phyloP scores from a whole-genome alignment of 495 filamentous ascomycete genomes.

The Lophiostoma macrostomum region DNA sequence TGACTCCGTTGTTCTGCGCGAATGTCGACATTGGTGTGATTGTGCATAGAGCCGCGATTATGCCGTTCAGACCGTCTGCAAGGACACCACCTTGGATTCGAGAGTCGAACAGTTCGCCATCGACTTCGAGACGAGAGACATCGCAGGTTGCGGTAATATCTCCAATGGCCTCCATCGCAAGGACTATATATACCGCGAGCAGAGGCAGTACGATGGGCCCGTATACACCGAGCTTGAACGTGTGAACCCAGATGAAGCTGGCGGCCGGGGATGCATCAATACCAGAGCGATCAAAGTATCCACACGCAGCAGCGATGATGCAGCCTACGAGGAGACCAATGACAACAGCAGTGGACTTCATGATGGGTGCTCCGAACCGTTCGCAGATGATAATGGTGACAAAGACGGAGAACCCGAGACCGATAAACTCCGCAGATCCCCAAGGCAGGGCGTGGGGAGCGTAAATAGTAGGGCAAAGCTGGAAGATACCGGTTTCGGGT shows the following conservation, averaged over 20 bases:
- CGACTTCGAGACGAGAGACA: conserved; percentile 80
- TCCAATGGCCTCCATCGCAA: conserved; percentile 87
- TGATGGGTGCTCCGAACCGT: conserved; percentile 75
- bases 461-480: conserved; percentile 65
- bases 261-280: conserved; percentile 71
- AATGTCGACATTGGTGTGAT: conserved; percentile 80
- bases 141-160: conserved; percentile 73
- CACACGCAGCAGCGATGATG: conserved; percentile 79
- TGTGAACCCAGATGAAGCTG: conserved; percentile 89
- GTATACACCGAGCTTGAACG: conserved; percentile 77
- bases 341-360: conserved; percentile 73
- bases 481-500: conserved; percentile 54
- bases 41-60: conserved; percentile 77
- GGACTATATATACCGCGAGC: conserved; percentile 81
- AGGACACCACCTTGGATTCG: conserved; percentile 87
- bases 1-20: conserved; percentile 91
- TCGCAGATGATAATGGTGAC: conserved; percentile 84
- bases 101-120: conserved; percentile 77
- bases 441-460: conserved; percentile 82
- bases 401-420: conserved; percentile 87
- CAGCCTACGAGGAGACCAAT: conserved; percentile 80
- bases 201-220: conserved; percentile 80
- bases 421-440: conserved; percentile 84
- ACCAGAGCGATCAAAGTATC: conserved; percentile 71
- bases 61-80: conserved; percentile 78